phyloP scores from a whole-genome alignment of 2,329 filamentous ascomycete species.

The Aspergillus latus region DNA sequence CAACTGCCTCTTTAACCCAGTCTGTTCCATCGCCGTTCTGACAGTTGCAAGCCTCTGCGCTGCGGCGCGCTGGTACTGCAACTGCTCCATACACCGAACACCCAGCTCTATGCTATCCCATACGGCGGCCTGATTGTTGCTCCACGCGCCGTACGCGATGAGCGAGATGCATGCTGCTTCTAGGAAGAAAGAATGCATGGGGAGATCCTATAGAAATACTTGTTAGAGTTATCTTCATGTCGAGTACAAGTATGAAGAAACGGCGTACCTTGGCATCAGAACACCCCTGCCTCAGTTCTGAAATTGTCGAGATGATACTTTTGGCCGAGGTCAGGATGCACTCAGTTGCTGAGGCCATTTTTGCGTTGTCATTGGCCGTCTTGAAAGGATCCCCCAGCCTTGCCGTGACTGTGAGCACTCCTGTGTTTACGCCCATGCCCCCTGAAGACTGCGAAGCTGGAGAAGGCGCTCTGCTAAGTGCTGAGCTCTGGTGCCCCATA shows the following conservation, averaged over 20 bases:
- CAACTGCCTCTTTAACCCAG: background rate
- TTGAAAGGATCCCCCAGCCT: background rate
- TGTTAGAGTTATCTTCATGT: background rate
- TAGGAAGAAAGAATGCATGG: slow-evolving; percentile 1
- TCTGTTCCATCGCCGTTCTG: background rate
- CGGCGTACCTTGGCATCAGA: background rate
- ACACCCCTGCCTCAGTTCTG: background rate
- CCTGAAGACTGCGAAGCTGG: background rate
- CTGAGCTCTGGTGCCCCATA: background rate
- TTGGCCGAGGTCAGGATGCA: background rate
- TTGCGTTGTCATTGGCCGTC: background rate
- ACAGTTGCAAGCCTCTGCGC: background rate
- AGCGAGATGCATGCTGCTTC: background rate
- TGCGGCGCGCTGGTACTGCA: background rate
- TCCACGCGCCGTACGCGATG: background rate
- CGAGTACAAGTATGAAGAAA: background rate
- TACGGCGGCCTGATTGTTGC: background rate
- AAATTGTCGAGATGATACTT: background rate
- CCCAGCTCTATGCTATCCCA: background rate
- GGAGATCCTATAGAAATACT: background rate
- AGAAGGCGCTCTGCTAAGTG: background rate
- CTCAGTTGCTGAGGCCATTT: background rate
- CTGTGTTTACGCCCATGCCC: background rate
- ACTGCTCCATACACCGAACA: background rate
- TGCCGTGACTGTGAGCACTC: no score